phyloP scores from a whole-genome alignment of 2,329 filamentous ascomycete genomes.

The Penicillium sclerotigenum region DNA sequence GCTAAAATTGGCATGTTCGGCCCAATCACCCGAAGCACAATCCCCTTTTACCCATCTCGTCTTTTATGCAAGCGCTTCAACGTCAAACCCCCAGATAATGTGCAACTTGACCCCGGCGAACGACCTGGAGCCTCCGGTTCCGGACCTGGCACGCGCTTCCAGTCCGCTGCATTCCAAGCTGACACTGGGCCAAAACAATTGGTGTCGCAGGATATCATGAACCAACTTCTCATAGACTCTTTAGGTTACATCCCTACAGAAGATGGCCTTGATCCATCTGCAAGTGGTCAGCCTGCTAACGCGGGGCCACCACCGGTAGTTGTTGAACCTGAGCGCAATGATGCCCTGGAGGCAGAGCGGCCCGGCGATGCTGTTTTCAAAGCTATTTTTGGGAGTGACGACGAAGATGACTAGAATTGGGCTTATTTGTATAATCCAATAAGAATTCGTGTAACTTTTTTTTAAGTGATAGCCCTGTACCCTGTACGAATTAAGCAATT shows the following conservation, averaged over 20 bases:
- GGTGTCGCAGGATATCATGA: conserved; percentile 54
- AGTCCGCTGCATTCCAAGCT: conserved; percentile 34
- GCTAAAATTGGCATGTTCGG: conserved; percentile 93
- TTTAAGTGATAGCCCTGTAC: not conserved
- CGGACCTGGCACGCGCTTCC: conserved; percentile 28
- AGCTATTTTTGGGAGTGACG: conserved; percentile 89
- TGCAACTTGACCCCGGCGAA: conserved; percentile 53
- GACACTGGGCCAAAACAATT: conserved; percentile 43
- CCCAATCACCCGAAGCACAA: conserved; percentile 69
- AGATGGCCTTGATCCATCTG: conserved; percentile 28
- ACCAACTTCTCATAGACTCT: conserved; percentile 52
- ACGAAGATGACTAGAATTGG: conserved; percentile 58
- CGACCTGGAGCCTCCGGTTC: conserved; percentile 33
- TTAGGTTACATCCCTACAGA: conserved; percentile 12
- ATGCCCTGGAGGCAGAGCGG: conserved; percentile 69
- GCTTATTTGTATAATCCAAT: not conserved
- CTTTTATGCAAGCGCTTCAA: conserved; percentile 94
- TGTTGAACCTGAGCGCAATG: conserved; percentile 72
- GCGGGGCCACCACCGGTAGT: conserved; percentile 14
- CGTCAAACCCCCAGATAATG: conserved; percentile 71
- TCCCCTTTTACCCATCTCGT: conserved; percentile 74
- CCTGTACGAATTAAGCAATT: not conserved
- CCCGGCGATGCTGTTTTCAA: conserved; percentile 81
- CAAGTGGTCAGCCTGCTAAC: conserved; percentile 9
- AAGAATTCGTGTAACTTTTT: not conserved